Base-by-base conservation (phyloP, 2,329 filamentous ascomycete genomes). In the Boeremia exigua region DNA sequence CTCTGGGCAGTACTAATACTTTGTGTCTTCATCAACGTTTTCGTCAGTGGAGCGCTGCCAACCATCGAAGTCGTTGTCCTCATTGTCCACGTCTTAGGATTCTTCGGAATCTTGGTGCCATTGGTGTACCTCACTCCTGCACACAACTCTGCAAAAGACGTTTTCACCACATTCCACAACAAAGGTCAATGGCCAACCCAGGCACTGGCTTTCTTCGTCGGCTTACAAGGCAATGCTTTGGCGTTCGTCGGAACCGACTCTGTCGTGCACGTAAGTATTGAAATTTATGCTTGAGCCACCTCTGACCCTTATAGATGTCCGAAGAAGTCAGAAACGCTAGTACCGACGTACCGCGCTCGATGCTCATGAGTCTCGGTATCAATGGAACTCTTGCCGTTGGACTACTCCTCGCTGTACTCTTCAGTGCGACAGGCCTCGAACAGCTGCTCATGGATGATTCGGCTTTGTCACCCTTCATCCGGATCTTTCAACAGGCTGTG, bases 61-160 rank as follows among this genome's bases (percentile, higher is more conserved):
- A 68, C 77, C 1, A 74, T 83, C 38, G 83, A 86, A 64, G 78
- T 79, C 1, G 59, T 80, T 12, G 74, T 82, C 19, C 68, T 83
- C 7, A 74, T 82, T 25, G 62, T 84, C 4, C 82, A 84, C 53
- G 70, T 84, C n/a, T 64, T 80, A 12, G 82, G 82, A 4, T 81
- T 84, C 63, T 81, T 84, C 53, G 81, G 77, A 0, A 80, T 83
- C 50, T 67, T 84, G 10, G 79, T 83, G 23, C 70, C 72, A 0
- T 15, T 75, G 43, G 69, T 73, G 2, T 75, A 75, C 37, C 52
- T 75, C 19, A 67, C 71, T 1, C 75, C 79, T 1, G 71, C 73
- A 8, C 74, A 77, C 36, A 72, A 75, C 15, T 71, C 78, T 0
- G 64, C 74, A 12, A 68, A 68, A 38, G 59, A 66, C 1, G 73